Conservation (phyloP, 2,329 filamentous ascomycete species). For the Bipolaris oryzae region DNA sequence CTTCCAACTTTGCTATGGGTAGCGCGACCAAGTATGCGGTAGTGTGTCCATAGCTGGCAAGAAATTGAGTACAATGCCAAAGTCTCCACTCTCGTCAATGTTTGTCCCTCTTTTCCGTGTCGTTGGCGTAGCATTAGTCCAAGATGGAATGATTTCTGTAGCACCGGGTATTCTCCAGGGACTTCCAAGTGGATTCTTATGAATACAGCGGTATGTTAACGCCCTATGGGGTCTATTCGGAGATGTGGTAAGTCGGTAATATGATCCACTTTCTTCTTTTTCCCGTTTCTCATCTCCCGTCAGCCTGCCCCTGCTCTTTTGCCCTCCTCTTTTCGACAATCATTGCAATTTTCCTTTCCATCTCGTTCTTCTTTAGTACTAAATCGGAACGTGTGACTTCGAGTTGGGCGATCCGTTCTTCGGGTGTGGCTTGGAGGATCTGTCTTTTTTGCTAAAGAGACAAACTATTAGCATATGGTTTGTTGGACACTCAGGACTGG, state of each 20-base stretch:
- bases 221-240: not conserved
- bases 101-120: not conserved
- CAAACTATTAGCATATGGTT: not conserved
- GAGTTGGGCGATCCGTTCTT: constrained; percentile 62
- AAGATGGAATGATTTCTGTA: not conserved
- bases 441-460: constrained; percentile 52
- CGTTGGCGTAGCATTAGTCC: not conserved
- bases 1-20: not conserved
- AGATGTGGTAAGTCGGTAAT: not conserved
- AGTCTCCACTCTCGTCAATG: not conserved
- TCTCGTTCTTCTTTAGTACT: constrained; percentile 56
- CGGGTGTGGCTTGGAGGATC: constrained; percentile 56
- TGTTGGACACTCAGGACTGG: not conserved
- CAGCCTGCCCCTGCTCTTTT: constrained; percentile 18
- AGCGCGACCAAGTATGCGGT: not conserved
- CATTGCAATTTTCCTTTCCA: constrained; percentile 61
- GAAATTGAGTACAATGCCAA: not conserved
- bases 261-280: not conserved
- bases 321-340: constrained; percentile 26
- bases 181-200: not conserved
- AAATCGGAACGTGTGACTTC: constrained; percentile 58
- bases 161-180: not conserved
- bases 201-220: not conserved
- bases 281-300: constrained; percentile 17
- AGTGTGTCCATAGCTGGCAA: not conserved